Percentiles rank a stretch among this genome's conserved stretches.
These are phyloP conservation scores for Ustilaginoidea virens DNA, from an alignment of 2,329 filamentous ascomycete genomes.

Conservation along the genomic window DNA sequence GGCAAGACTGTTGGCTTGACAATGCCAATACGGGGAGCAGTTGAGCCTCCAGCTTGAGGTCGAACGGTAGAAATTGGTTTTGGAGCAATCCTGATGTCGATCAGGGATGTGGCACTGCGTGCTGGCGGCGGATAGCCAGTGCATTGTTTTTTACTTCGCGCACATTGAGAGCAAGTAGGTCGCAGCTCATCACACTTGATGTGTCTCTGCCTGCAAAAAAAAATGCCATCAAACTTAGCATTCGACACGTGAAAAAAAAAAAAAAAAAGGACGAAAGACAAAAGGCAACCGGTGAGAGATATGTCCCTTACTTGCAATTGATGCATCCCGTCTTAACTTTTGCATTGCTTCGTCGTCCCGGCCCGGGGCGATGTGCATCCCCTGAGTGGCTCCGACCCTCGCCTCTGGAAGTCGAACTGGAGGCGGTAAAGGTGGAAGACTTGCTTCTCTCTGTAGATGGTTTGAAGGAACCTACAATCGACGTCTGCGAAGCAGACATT, in stretches of 20 bases:
- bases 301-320: slow-evolving; percentile 47
- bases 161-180: slow-evolving; percentile 44
- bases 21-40: slow-evolving; percentile 3
- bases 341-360: slow-evolving; percentile 36
- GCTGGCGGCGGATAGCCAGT: slow-evolving; percentile 45
- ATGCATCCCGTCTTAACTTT: slow-evolving; percentile 53
- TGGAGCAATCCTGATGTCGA: slow-evolving; percentile 34
- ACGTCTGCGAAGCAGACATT: too few species aligned
- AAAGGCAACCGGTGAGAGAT: too few species aligned
- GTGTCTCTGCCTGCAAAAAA: slow-evolving; percentile 32
- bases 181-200: slow-evolving; percentile 54
- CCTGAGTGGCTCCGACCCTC: background rate
- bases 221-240: too few species aligned
- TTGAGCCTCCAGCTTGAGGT: slow-evolving; percentile 7
- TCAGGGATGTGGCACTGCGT: slow-evolving; percentile 28
- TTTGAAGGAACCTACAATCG: too few species aligned
- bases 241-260: too few species aligned
- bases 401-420: background rate
- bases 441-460: too few species aligned
- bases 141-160: slow-evolving; percentile 41
- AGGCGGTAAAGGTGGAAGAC: background rate
- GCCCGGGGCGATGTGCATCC: slow-evolving; percentile 16
- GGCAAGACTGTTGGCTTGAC: slow-evolving; percentile 14
- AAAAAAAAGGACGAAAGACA: too few species aligned
- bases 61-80: slow-evolving; percentile 21